These are phyloP conservation scores for Didymella segeticola DNA, from an alignment of 2,329 filamentous ascomycete genomes.

Conservation along the genomic window DNA sequence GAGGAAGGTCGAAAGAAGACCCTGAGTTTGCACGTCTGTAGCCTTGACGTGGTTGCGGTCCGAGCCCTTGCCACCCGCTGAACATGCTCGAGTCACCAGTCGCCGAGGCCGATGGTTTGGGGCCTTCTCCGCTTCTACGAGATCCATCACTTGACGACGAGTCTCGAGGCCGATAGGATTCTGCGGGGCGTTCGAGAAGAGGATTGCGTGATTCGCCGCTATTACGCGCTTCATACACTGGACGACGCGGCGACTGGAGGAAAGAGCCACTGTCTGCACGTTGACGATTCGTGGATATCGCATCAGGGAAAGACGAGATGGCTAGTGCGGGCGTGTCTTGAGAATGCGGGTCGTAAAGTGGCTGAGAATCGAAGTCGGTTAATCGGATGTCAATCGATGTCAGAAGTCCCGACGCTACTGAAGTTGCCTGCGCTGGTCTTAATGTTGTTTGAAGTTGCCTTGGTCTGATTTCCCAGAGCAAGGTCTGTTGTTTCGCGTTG, in stretches of 20 bases:
- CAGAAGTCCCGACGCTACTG: not conserved
- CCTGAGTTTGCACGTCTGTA: slow-evolving; percentile 25
- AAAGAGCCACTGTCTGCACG: slow-evolving; percentile 25
- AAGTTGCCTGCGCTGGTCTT: not conserved
- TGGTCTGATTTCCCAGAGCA: slow-evolving; percentile 28
- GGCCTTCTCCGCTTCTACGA: slow-evolving; percentile 5
- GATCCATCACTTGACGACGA: slow-evolving; percentile 7
- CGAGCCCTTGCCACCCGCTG: slow-evolving; percentile 9
- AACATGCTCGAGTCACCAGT: not conserved
- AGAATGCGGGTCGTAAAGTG: not conserved
- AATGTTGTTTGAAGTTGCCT: slow-evolving; percentile 7
- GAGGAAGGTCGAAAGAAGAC: slow-evolving; percentile 8
- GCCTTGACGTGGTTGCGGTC: slow-evolving; percentile 17
- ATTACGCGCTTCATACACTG: not conserved
- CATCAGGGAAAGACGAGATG: slow-evolving; percentile 28
- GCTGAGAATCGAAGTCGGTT: slow-evolving; percentile 10
- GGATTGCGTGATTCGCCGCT: slow-evolving; percentile 16
- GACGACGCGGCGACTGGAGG: not conserved
- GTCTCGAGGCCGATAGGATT: slow-evolving; percentile 14
- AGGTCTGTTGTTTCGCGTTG: slow-evolving; percentile 31
- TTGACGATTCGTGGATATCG: slow-evolving; percentile 16
- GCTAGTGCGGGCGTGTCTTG: slow-evolving; percentile 30
- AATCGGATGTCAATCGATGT: not conserved
- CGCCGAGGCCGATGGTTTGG: not conserved
- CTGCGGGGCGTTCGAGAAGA: slow-evolving; percentile 17